Percentiles rank a stretch among this genome's conserved stretches.
phyloP scores from a whole-genome alignment of 2,329 filamentous ascomycete species.

The Leptographium lundbergii region DNA sequence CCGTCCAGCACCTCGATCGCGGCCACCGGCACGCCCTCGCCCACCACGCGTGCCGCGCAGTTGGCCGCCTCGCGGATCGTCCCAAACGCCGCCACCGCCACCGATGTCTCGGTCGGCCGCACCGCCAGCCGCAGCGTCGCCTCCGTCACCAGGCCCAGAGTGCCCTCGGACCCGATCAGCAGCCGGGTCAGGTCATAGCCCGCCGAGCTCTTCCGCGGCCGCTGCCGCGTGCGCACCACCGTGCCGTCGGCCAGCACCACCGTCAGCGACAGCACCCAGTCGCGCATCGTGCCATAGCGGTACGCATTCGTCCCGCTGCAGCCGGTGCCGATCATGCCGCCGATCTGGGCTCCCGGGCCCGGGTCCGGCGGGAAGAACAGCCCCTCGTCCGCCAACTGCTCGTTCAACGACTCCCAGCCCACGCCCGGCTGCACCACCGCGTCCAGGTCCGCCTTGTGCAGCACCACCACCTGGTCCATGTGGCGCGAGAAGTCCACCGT shows the following conservation, averaged over 20 bases:
- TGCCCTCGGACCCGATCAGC: constrained; percentile 86
- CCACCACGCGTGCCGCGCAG: constrained; percentile 71
- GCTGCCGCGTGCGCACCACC: constrained; percentile 76
- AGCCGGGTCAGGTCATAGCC: constrained; percentile 85
- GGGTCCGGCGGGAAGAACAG: constrained; percentile 90
- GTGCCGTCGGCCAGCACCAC: constrained; percentile 86
- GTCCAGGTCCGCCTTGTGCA: constrained; percentile 69
- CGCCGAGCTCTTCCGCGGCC: constrained; percentile 78
- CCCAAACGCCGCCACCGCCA: constrained; percentile 56
- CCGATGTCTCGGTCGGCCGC: constrained; percentile 64
- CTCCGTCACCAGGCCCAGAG: constrained; percentile 81
- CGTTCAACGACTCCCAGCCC: constrained; percentile 78
- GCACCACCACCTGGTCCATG: constrained; percentile 67
- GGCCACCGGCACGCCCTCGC: constrained; percentile 69
- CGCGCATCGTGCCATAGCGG: constrained; percentile 86
- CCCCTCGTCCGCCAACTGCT: constrained; percentile 56
- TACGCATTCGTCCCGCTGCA: constrained; percentile 78
- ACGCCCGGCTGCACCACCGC: constrained; percentile 70
- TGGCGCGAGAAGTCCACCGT: constrained; percentile 66
- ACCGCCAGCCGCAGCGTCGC: constrained; percentile 79
- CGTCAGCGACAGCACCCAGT: constrained; percentile 80
- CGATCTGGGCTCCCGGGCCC: constrained; percentile 84
- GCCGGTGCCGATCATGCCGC: constrained; percentile 70
- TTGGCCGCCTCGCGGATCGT: constrained; percentile 58
- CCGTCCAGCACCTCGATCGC: constrained; percentile 92